These are phyloP conservation scores for Pythium sukuiense DNA, from an alignment of 352 stramenopile species.

Conservation along the genomic window DNA sequence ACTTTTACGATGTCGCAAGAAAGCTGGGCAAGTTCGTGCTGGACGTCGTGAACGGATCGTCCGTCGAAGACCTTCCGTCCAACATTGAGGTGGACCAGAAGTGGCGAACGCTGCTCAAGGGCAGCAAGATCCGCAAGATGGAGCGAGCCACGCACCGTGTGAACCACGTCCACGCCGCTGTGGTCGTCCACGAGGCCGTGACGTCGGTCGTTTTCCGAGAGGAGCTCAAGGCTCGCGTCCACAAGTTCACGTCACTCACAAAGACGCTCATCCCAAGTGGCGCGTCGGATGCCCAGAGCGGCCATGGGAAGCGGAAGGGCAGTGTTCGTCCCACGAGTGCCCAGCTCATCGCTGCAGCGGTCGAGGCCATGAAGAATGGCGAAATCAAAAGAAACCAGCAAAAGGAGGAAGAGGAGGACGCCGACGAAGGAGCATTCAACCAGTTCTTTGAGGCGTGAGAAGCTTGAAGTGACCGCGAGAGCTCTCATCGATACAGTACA, in stretches of 20 bases:
- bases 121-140: conserved; percentile 53
- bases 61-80: conserved; percentile 42
- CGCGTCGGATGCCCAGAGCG: not conserved
- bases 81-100: conserved; percentile 58
- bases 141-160: conserved; percentile 46
- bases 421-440: conserved; percentile 9
- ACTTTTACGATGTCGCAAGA: conserved; percentile 54
- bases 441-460: conserved; percentile 17
- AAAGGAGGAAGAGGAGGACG: conserved; percentile 6
- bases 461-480: no score
- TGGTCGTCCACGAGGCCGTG: conserved; percentile 51
- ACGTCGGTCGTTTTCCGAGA: conserved; percentile 59
- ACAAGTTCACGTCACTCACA: conserved; percentile 50
- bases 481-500: no score
- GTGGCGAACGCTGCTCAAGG: conserved; percentile 46
- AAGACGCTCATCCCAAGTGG: not conserved
- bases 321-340: not conserved
- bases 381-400: not conserved
- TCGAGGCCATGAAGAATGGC: conserved; percentile 9
- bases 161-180: conserved; percentile 50
- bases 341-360: not conserved
- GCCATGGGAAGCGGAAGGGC: conserved; percentile 3
- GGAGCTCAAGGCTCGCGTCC: conserved; percentile 50
- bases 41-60: conserved; percentile 49
- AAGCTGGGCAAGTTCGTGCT: conserved; percentile 66